Evolutionary conservation across 140 eudicot genomes (phyloP).

Genomic region (Oenanthe javanica): DNA sequence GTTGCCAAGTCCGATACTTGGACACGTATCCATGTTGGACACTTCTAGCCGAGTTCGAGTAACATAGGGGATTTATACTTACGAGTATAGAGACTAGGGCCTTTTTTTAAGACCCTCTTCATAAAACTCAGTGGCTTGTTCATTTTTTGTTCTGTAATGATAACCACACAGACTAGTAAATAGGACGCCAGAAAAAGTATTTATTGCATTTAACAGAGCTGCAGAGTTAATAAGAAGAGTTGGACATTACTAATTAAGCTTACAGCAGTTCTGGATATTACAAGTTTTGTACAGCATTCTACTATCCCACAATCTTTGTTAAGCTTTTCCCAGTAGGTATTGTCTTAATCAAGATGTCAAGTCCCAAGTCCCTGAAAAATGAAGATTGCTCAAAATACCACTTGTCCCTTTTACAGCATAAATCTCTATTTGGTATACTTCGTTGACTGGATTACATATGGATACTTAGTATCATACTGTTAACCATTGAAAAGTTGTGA

Average conservation of each 20-base stretch:
- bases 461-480: not conserved
- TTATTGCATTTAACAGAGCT: not conserved
- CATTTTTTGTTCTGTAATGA: not conserved
- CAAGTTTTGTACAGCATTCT: not conserved
- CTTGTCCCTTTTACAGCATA: not conserved
- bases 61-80: not conserved
- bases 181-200: not conserved
- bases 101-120: not conserved
- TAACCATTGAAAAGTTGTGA: not conserved
- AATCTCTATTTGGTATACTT: too few relatives aligned
- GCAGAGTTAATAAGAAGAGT: not conserved
- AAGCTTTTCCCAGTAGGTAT: not conserved
- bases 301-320: not conserved
- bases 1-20: too few relatives aligned
- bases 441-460: too few relatives aligned
- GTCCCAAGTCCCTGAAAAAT: not conserved
- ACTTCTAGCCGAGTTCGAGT: too few relatives aligned
- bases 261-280: not conserved
- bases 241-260: not conserved
- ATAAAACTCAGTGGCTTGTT: not conserved
- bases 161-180: not conserved
- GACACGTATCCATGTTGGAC: too few relatives aligned
- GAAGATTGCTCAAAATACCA: not conserved
- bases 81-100: not conserved
- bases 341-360: not conserved